These are phyloP conservation scores for Plasmodium malariae DNA, from an alignment of 169 alveolate species.

Conservation along the genomic window DNA sequence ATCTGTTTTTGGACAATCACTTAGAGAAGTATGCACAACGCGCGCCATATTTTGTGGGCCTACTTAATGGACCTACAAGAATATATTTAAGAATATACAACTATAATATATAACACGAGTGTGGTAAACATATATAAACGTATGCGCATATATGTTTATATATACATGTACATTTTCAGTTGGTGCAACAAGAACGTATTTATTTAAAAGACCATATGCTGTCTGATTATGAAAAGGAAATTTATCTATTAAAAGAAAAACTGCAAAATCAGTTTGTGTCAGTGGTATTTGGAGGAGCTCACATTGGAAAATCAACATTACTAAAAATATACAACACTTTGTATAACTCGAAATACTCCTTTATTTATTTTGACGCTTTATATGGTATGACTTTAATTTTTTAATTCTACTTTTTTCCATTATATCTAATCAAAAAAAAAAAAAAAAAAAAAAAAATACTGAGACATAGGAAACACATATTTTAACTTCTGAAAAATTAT, in stretches of 20 bases:
- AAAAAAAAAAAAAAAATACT: too few species aligned
- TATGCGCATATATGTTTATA: not conserved
- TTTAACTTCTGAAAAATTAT: too few species aligned
- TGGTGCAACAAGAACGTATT: constrained; percentile 23
- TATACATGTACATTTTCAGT: not conserved
- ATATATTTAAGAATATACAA: too few species aligned
- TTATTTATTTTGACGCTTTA: constrained; percentile 59
- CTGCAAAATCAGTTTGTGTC: constrained; percentile 39
- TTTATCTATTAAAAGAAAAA: constrained; percentile 61
- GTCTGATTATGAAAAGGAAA: constrained; percentile 34
- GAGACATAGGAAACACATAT: too few species aligned
- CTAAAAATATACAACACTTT: constrained; percentile 54
- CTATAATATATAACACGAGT: too few species aligned
- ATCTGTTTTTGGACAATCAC: too few species aligned
- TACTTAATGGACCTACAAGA: too few species aligned
- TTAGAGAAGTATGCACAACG: too few species aligned
- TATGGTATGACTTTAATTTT: constrained; percentile 24
- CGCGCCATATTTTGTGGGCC: too few species aligned
- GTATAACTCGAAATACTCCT: constrained; percentile 20
- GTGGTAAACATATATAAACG: not conserved
- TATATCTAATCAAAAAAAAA: too few species aligned
- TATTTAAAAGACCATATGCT: constrained; percentile 34
- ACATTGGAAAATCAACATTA: constrained; percentile 57
- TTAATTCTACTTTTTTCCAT: not conserved
- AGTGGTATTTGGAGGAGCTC: constrained; percentile 24